Conservation (phyloP, 139 green algal species). For the Gonium pectorale region DNA sequence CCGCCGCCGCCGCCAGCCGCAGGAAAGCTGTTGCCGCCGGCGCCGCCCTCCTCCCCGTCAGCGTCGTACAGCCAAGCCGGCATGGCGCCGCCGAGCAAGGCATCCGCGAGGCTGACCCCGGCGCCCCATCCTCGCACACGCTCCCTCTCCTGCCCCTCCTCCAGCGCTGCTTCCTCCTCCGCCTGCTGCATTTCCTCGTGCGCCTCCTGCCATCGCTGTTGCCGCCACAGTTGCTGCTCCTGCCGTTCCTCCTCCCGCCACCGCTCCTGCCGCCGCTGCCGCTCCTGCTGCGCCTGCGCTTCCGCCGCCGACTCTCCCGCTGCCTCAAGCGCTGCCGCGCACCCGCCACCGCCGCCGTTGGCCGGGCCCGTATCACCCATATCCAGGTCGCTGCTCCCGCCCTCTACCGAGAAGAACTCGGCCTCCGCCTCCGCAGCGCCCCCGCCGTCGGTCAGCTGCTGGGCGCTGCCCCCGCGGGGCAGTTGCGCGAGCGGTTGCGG, state of each 20-base stretch:
- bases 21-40: too few species aligned
- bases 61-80: too few species aligned
- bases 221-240: too few species aligned
- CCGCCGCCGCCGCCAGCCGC: background rate
- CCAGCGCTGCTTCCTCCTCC: too few species aligned
- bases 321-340: too few species aligned
- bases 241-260: too few species aligned
- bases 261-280: background rate
- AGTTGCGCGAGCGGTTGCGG: background rate
- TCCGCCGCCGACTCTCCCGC: background rate
- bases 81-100: too few species aligned
- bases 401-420: conserved; percentile 56
- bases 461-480: conserved; percentile 2
- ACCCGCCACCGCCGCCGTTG: background rate
- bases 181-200: too few species aligned
- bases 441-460: conserved; percentile 5
- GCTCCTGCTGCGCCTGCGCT: background rate
- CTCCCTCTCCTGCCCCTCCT: background rate
- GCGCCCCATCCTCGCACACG: background rate
- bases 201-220: too few species aligned
- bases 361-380: background rate
- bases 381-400: conserved; percentile 27
- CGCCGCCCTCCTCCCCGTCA: too few species aligned
- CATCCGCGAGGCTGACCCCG: too few species aligned
- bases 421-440: conserved; percentile 28